phyloP scores from a whole-genome alignment of 1,284 basidiomycete genomes.

The Trametes hirsuta region DNA sequence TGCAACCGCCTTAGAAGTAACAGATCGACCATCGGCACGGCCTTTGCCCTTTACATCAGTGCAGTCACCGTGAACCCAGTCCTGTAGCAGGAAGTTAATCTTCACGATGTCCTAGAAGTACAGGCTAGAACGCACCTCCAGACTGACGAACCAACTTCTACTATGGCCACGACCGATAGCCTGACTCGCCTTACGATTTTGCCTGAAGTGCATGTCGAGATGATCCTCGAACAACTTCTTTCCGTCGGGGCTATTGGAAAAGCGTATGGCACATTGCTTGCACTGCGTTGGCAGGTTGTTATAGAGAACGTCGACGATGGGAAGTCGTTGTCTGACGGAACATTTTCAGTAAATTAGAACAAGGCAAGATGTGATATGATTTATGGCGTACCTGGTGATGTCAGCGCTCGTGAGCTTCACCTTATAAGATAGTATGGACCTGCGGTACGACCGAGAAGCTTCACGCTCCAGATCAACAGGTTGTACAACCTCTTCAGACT shows the following conservation, averaged over 20 bases:
- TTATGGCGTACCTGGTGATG: conserved; percentile 64
- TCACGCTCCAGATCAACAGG: conserved; percentile 51
- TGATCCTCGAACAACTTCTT: conserved; percentile 87
- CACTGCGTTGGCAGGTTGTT: conserved; percentile 82
- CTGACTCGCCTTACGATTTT: conserved; percentile 90
- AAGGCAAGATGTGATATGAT: neutral
- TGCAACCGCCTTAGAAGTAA: conserved; percentile 58
- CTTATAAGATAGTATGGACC: conserved; percentile 68
- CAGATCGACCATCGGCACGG: conserved; percentile 52
- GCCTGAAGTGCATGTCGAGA: conserved; percentile 96
- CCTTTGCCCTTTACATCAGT: conserved; percentile 69
- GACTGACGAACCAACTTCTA: conserved; percentile 87
- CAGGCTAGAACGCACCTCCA: conserved; percentile 69
- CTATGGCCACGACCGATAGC: conserved; percentile 86
- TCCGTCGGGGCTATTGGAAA: conserved; percentile 71
- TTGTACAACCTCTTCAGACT: conserved; percentile 39
- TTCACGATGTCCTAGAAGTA: neutral
- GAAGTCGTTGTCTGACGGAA: conserved; percentile 58
- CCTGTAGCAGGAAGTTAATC: conserved; percentile 46
- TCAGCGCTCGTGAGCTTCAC: conserved; percentile 74
- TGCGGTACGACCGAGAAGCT: conserved; percentile 64
- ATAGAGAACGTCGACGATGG: conserved; percentile 71
- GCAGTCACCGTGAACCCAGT: conserved; percentile 79
- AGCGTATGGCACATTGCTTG: conserved; percentile 93
- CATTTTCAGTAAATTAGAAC: conserved; percentile 9